These are phyloP conservation scores for Dipteronia sinensis DNA, from an alignment of 345 rosid genomes.

Conservation along the genomic window DNA sequence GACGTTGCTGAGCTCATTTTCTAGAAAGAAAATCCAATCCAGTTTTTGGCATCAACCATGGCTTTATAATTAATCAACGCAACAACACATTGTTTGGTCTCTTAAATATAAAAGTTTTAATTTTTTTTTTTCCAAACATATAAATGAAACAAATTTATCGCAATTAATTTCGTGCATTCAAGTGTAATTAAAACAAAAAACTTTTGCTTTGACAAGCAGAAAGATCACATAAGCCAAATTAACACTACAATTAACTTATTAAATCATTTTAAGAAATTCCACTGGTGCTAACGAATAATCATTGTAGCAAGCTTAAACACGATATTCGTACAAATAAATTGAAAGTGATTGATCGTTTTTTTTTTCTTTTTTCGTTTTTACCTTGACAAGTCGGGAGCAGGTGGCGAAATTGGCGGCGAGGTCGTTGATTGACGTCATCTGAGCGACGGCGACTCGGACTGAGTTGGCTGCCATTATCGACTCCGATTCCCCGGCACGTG, in stretches of 20 bases:
- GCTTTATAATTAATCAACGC: neutral
- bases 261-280: too few relatives aligned
- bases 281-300: neutral
- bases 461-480: slow-evolving; percentile 47
- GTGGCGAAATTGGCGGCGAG: slow-evolving; percentile 77
- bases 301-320: neutral
- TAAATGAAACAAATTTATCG: neutral
- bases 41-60: too few relatives aligned
- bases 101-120: neutral
- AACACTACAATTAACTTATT: too few relatives aligned
- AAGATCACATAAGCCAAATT: neutral
- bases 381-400: slow-evolving; percentile 88
- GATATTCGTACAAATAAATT: neutral
- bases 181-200: neutral
- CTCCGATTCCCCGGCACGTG: slow-evolving; percentile 24
- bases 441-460: slow-evolving; percentile 90
- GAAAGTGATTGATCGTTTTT: neutral
- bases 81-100: neutral
- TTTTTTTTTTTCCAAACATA: neutral
- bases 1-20: neutral
- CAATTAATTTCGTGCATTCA: neutral
- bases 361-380: slow-evolving; percentile 10
- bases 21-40: neutral
- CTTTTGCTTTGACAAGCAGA: neutral
- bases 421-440: slow-evolving; percentile 93